A percentile compares a stretch with the other conserved stretches of the same genome.
Evolutionary conservation across 306 rosid species (phyloP).

Genomic region (Hylodesmum podocarpum): DNA sequence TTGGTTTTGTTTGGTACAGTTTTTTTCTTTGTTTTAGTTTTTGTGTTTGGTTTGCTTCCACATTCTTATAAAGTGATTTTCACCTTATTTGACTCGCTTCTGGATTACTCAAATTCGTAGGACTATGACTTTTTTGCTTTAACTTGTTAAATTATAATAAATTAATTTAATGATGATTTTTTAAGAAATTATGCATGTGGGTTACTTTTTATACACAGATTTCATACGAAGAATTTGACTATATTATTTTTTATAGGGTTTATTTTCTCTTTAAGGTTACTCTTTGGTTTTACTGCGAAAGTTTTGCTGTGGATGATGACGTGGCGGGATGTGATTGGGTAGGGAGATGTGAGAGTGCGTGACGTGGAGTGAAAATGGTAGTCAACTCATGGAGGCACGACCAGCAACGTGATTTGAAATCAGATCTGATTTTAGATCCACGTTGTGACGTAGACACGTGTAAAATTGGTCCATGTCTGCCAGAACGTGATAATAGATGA

Average conservation of each 20-base stretch:
- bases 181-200: too few relatives aligned
- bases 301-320: background rate
- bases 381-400: conserved; percentile 13
- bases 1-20: background rate
- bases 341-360: background rate
- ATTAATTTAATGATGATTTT: background rate
- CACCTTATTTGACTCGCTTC: background rate
- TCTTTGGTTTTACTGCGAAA: background rate
- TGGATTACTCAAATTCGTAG: background rate
- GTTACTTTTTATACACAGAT: too few relatives aligned
- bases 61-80: too few relatives aligned
- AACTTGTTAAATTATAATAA: background rate
- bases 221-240: too few relatives aligned
- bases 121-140: background rate
- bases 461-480: background rate
- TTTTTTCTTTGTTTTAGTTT: background rate
- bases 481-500: background rate
- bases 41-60: too few relatives aligned
- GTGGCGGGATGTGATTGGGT: conserved; percentile 7
- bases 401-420: background rate
- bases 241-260: too few relatives aligned
- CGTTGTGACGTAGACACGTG: background rate
- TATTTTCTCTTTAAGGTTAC: too few relatives aligned
- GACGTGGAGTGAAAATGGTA: background rate
- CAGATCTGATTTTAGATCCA: conserved; percentile 22